Base-by-base conservation (phyloP, 805 yeast species). In the Hanseniaspora guilliermondii region DNA sequence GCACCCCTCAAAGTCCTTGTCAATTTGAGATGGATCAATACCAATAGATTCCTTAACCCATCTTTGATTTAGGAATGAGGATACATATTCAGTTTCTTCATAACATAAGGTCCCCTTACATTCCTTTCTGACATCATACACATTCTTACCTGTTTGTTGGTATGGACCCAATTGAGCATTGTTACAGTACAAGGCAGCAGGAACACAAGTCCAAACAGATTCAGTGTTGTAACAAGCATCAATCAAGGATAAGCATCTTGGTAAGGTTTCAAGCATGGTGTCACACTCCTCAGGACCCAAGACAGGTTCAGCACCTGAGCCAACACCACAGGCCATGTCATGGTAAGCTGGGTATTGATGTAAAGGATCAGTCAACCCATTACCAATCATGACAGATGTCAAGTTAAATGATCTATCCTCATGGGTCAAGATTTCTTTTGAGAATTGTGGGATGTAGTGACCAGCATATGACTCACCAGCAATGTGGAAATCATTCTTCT, bases 401-500 rank as follows among this genome's bases (percentile, higher is more conserved):
- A 87, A 75, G 62, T 84, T 76, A 69, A 82, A 82, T 62, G 69
- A 65, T 59, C 80, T 71, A 64, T 81, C 83, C 24, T 76, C 73
- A 62, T 85, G 87, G 38, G 53, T 38, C 61, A 86, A 70, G 61
- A 88, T 87, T 68, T 87, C 95, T 56, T 78, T 67, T 7, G 95
- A 95, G 69, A 88, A 85, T 9, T 77, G 85, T 21, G 98, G 98
- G 60, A 89, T 85, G 70, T 91, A 89, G 65, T 87, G 94, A 49
- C 97, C 96, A 19, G 91, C 96, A 64, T 89, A 88, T 8, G 94
- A 84, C 66, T 88, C 96, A 60, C 96, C 96, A 44, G 96, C 83
- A 65, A 88, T 85, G 68, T 87, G 95, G 77, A 88, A 86, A 50
- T 76, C 78, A 17, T 59, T 54, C 7, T 59, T 53, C 24, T 64